These are phyloP conservation scores for Termitomyces sp. DNA, from an alignment of 768 basidiomycete genomes.

Conservation along the genomic window DNA sequence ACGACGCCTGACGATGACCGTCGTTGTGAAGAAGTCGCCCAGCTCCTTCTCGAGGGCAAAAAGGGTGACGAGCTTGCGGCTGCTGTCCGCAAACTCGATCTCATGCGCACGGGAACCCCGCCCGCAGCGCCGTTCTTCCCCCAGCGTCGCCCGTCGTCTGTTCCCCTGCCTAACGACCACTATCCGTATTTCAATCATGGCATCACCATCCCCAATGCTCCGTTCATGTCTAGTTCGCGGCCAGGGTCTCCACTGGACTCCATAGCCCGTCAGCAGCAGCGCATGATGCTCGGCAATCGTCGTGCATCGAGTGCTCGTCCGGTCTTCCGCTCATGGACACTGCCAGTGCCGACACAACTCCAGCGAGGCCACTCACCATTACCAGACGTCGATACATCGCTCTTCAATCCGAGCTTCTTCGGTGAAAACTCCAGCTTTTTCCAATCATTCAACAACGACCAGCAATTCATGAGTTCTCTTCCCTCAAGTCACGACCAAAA, in stretches of 20 bases:
- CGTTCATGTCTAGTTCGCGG: constrained; percentile 37
- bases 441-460: background rate
- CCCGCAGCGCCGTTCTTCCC: constrained; percentile 20
- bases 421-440: constrained; percentile 4
- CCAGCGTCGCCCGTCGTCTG: constrained; percentile 52
- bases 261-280: constrained; percentile 37
- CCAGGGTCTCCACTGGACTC: constrained; percentile 37
- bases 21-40: constrained; percentile 63
- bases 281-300: constrained; percentile 36
- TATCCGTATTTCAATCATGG: constrained; percentile 19
- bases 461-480: constrained; percentile 11
- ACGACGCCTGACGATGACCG: constrained; percentile 51
- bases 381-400: constrained; percentile 40
- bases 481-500: constrained; percentile 6
- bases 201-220: constrained; percentile 38
- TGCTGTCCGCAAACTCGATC: constrained; percentile 51
- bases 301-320: constrained; percentile 46
- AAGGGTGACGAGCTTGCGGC: constrained; percentile 64
- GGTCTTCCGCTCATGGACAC: constrained; percentile 29
- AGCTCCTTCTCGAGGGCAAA: constrained; percentile 59
- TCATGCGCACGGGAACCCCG: constrained; percentile 12
- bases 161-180: constrained; percentile 47
- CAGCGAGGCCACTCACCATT: constrained; percentile 41
- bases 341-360: constrained; percentile 18
- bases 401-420: constrained; percentile 38